These are phyloP conservation scores for Stylosanthes scabra DNA, from an alignment of 331 rosid genomes.

Conservation along the genomic window DNA sequence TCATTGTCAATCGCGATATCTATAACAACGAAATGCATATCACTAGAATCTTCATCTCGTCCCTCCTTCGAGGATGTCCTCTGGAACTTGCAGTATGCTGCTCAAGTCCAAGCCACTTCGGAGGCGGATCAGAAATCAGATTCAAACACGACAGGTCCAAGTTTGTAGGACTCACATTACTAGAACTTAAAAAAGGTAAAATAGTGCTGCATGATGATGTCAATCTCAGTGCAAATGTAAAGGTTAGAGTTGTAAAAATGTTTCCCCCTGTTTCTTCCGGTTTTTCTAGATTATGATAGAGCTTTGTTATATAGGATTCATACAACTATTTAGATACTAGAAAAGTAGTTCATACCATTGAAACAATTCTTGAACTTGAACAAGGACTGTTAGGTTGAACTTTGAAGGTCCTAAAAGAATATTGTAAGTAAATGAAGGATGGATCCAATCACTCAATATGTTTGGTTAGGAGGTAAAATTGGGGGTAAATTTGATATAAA, in stretches of 20 bases:
- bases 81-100: constrained; percentile 84
- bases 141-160: constrained; percentile 42
- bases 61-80: constrained; percentile 90
- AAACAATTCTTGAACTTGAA: constrained; percentile 11
- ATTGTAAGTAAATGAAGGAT: too few relatives aligned
- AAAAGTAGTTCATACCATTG: constrained; percentile 22
- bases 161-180: constrained; percentile 17
- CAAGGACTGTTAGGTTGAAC: not conserved
- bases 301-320: constrained; percentile 15
- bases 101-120: constrained; percentile 85
- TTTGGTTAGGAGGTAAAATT: too few relatives aligned
- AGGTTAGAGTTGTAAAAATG: constrained; percentile 46
- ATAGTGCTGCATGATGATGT: constrained; percentile 4
- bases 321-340: not conserved
- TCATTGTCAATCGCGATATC: constrained; percentile 74
- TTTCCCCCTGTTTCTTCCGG: constrained; percentile 9
- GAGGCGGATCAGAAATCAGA: constrained; percentile 81
- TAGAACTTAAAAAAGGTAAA: constrained; percentile 18
- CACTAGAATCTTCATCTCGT: constrained; percentile 56
- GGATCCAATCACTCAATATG: too few relatives aligned
- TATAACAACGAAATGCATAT: constrained; percentile 76
- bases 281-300: constrained; percentile 2
- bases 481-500: too few relatives aligned
- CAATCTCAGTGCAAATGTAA: constrained; percentile 24
- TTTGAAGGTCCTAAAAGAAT: not conserved